Evolutionary conservation across 305 asterid genomes (phyloP), one percentile per base, ranked within the genome.

Genomic region (Rubia peregrina): DNA sequence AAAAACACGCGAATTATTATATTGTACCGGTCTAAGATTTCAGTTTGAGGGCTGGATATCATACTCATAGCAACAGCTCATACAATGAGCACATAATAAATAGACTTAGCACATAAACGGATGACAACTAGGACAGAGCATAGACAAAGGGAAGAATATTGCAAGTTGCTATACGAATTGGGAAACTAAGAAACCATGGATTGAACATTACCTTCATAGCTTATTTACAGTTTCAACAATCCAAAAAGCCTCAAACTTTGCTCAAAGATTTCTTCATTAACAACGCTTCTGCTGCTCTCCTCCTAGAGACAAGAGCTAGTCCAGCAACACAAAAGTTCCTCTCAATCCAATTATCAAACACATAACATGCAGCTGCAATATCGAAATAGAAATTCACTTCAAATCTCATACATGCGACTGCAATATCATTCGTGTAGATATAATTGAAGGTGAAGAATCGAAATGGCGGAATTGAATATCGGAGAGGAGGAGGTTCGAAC

Each of bases 291-390:
- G 68, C 98, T 8, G 98, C 97, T 78, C 84, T 86, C 88, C 90
- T 85, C 73, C 99, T 98, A 5, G 99, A 91, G 66, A 83, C 90
- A 81, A 94, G 73, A 14, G 99, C 97, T 65, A n/a, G n/a, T n/a
- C n/a, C n/a, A n/a, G n/a, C n/a, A n/a, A n/a, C n/a, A n/a, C n/a
- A n/a, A n/a, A n/a, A n/a, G n/a, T n/a, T n/a, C n/a, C n/a, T 30
- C 33, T 30, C 3, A 30, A 30, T 1, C 33, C 33, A 30, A 30
- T 30, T 30, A 30, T 30, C 33, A 30, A 30, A 30, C 33, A 30
- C 33, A 30, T 30, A 1, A 30, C 33, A 30, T 30, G 33, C 33
- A 30, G 3, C 33, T 30, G 33, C 33, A 30, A 30, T 30, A 30
- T 30, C 33, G 3, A 30, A 30, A 30, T 30, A 30, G 33, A 30